These are phyloP conservation scores for Verticillium alfalfae DNA, from an alignment of 2,329 filamentous ascomycete genomes.

Conservation along the genomic window DNA sequence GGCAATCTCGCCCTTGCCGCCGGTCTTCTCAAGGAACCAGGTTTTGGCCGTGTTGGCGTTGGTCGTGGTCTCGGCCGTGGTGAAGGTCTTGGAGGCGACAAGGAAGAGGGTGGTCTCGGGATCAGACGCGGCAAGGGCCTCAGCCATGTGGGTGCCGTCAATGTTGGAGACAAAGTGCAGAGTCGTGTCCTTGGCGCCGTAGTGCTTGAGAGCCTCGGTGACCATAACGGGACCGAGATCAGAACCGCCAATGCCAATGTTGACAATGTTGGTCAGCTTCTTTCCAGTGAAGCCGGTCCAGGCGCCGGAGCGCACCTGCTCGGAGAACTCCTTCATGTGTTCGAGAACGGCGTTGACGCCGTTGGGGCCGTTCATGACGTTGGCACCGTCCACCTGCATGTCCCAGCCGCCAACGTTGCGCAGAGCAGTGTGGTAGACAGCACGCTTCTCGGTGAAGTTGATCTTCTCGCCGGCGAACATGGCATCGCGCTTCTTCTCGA, in stretches of 20 bases:
- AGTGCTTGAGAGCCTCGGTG: constrained; percentile 92
- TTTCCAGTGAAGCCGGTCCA: constrained; percentile 98
- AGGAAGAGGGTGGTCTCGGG: constrained; percentile 99
- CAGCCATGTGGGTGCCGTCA: constrained; percentile 94
- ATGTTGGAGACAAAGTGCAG: constrained; percentile 99
- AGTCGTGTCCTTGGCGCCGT: constrained; percentile 78
- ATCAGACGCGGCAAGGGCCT: constrained; percentile 82
- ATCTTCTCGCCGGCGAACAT: constrained; percentile 99
- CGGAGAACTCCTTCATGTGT: constrained; percentile 98
- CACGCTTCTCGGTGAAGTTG: constrained; percentile 97
- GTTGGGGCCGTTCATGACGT: constrained; percentile 84
- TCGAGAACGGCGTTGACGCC: constrained; percentile 86
- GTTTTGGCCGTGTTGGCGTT: constrained; percentile 96
- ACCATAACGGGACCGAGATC: constrained; percentile 99
- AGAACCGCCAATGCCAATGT: constrained; percentile 96
- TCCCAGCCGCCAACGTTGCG: constrained; percentile 82
- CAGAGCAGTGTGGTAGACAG: constrained; percentile 91
- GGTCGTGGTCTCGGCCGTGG: constrained; percentile 92
- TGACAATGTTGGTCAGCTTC: constrained; percentile 93
- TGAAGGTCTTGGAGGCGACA: constrained; percentile 98
- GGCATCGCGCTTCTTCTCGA: constrained; percentile 90
- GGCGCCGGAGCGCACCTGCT: constrained; percentile 86
- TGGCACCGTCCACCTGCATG: constrained; percentile 81
- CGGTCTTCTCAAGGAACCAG: constrained; percentile 87
- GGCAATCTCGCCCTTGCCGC: constrained; percentile 77